A percentile compares a stretch with the other conserved stretches of the same genome.
phyloP scores from a whole-genome alignment of 2,329 filamentous ascomycete genomes.

The Colletotrichum cordylinicola region DNA sequence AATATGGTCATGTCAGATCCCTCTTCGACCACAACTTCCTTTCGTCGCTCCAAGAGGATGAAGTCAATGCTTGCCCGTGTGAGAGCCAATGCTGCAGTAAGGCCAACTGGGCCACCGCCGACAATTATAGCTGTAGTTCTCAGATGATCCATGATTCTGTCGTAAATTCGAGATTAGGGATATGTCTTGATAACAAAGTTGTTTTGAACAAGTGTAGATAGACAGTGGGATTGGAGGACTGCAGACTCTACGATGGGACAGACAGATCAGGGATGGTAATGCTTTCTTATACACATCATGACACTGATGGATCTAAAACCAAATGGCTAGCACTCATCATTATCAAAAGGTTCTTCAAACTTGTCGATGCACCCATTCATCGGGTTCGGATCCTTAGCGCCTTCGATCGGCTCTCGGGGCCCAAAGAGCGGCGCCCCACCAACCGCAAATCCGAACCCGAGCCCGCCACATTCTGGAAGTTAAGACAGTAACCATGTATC shows the following conservation, averaged over 20 bases:
- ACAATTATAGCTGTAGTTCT: slow-evolving; percentile 14
- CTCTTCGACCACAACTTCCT: slow-evolving; percentile 31
- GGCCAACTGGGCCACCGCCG: slow-evolving; percentile 32
- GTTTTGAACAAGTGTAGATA: rapidly evolving
- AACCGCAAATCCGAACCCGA: background rate
- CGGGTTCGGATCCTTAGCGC: background rate
- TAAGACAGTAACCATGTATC: background rate
- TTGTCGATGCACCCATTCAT: background rate
- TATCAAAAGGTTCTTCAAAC: background rate
- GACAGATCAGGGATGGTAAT: rapidly evolving
- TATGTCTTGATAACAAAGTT: background rate
- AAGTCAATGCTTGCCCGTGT: slow-evolving; percentile 24
- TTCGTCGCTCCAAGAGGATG: slow-evolving; percentile 21
- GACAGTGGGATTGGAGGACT: background rate
- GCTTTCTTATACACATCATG: background rate
- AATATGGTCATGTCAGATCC: slow-evolving; percentile 37
- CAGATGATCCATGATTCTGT: background rate
- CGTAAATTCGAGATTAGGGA: rapidly evolving
- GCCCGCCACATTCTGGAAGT: background rate
- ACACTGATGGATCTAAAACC: background rate
- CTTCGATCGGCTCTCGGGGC: too few species aligned
- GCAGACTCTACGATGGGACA: background rate
- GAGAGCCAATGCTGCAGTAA: slow-evolving; percentile 31
- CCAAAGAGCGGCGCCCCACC: too few species aligned
- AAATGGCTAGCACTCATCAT: background rate